phyloP scores from a whole-genome alignment of 2,329 filamentous ascomycete species.

The Penicillium sp. region DNA sequence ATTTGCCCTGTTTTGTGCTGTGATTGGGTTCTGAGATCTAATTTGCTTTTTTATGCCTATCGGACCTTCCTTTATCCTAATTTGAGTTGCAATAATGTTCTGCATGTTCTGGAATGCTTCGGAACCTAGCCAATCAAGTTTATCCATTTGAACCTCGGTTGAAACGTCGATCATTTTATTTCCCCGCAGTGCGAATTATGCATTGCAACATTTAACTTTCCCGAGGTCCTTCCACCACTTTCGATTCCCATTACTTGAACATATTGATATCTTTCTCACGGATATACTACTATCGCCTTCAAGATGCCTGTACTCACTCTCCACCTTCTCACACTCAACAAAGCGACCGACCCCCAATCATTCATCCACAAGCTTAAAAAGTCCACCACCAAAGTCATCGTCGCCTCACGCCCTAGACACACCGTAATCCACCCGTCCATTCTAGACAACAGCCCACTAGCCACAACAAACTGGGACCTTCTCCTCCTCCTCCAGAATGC shows the following conservation, averaged over 20 bases:
- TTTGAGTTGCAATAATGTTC: conserved; percentile 10
- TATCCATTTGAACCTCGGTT: conserved; percentile 6
- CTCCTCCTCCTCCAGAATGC: conserved; percentile 32
- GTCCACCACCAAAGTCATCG: conserved; percentile 29
- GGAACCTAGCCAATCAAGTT: not conserved
- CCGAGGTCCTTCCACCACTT: not conserved
- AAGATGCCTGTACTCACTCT: conserved; percentile 36
- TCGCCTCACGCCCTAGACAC: conserved; percentile 38
- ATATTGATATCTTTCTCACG: not conserved
- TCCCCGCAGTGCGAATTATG: not conserved
- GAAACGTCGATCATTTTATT: not conserved
- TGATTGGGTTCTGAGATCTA: conserved; percentile 1
- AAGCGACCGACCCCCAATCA: conserved; percentile 22
- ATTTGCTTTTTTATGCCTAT: conserved; percentile 8
- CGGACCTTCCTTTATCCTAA: conserved; percentile 10
- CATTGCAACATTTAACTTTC: not conserved
- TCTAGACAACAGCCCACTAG: conserved; percentile 31
- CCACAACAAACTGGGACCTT: conserved; percentile 35
- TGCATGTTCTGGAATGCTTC: not conserved
- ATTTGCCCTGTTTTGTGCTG: not conserved
- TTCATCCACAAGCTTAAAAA: conserved; percentile 31
- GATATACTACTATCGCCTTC: not conserved
- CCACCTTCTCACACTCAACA: conserved; percentile 33
- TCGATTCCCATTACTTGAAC: not conserved
- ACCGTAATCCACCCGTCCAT: conserved; percentile 36